These are phyloP conservation scores for Cladosporium sp. DNA, from an alignment of 2,329 filamentous ascomycete genomes.

Conservation along the genomic window DNA sequence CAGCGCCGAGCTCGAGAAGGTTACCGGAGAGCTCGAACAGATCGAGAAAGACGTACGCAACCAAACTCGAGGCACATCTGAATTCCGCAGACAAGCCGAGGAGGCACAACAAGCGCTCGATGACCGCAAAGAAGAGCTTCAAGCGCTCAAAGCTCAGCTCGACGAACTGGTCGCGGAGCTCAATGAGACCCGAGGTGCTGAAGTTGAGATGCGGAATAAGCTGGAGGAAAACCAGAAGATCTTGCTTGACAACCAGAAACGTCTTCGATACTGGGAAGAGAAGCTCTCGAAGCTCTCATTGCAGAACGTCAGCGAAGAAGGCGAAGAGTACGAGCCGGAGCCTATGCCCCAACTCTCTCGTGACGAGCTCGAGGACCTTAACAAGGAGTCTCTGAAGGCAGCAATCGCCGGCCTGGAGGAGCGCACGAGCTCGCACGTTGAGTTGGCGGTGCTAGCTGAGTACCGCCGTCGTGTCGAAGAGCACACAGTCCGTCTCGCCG, in stretches of 20 bases:
- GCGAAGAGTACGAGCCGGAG: constrained; percentile 55
- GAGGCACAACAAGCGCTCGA: constrained; percentile 76
- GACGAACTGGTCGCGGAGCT: constrained; percentile 83
- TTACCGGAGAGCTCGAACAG: constrained; percentile 71
- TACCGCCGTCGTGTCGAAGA: constrained; percentile 86
- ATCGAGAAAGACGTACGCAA: constrained; percentile 76
- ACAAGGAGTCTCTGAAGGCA: constrained; percentile 62
- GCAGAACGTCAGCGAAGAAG: constrained; percentile 68
- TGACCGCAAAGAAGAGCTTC: constrained; percentile 77
- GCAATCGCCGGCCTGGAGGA: constrained; percentile 68
- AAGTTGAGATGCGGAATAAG: constrained; percentile 98
- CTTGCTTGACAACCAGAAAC: constrained; percentile 80
- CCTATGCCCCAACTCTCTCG: constrained; percentile 77
- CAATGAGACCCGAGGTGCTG: constrained; percentile 82
- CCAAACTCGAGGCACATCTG: constrained; percentile 73
- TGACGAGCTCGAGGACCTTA: constrained; percentile 64
- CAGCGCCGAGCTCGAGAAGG: constrained; percentile 72
- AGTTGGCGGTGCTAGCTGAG: constrained; percentile 83
- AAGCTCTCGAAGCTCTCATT: constrained; percentile 81
- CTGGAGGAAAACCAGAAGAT: constrained; percentile 94
- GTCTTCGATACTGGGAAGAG: constrained; percentile 81
- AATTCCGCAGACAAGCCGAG: constrained; percentile 71
- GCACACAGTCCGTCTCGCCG: constrained; percentile 75
- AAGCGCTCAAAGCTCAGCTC: constrained; percentile 76
- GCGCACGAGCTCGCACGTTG: constrained; percentile 82